Evolutionary conservation across 345 rosid species (phyloP), one percentile per base, ranked within the genome.

Genomic region (Linum usitatissimum): DNA sequence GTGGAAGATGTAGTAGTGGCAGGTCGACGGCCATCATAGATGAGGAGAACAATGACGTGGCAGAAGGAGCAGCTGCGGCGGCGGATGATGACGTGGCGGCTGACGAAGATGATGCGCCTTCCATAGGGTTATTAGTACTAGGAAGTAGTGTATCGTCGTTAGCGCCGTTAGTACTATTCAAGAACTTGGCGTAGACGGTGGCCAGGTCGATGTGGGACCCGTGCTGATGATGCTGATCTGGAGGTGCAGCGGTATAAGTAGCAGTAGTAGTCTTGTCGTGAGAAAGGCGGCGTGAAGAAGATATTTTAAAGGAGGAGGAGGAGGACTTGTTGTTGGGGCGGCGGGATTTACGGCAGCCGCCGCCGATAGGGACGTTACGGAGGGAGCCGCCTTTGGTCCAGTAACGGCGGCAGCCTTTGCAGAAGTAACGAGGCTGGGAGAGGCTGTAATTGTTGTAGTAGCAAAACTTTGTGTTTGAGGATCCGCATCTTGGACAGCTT

Each of bases 381-480:
- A 45, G 51, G 51, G 51, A 45, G 51, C 51, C 51, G 51, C 51
- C 51, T 45, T 45, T 45, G 51, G 51, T 45, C 51, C 51, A 45
- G 51, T 45, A 45, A 15, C 51, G 51, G 51, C 51, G 51, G 51
- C 51, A 45, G 51, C 15, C 14, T 15, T 45, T 45, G 15, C 51
- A 45, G 51, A 45, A 45, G 51, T 10, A 45, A 13, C 51, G 51
- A 15, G 51, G 51, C 51, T 45, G 51, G 15, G 15, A 4, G 15
- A 45, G 51, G 51, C 51, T 45, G 51, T 45, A 45, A 17, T 45
- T 45, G 51, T 45, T 45, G 51, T 45, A 45, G 51, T 45, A 45
- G 51, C 51, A 45, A 17, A 45, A 45, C 51, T 45, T 45, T 9
- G 51, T 45, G 51, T 45, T 45, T 4, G 51, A 45, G 15, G 51